Conservation (phyloP, 257 asterid species). For the Lycium barbarum region DNA sequence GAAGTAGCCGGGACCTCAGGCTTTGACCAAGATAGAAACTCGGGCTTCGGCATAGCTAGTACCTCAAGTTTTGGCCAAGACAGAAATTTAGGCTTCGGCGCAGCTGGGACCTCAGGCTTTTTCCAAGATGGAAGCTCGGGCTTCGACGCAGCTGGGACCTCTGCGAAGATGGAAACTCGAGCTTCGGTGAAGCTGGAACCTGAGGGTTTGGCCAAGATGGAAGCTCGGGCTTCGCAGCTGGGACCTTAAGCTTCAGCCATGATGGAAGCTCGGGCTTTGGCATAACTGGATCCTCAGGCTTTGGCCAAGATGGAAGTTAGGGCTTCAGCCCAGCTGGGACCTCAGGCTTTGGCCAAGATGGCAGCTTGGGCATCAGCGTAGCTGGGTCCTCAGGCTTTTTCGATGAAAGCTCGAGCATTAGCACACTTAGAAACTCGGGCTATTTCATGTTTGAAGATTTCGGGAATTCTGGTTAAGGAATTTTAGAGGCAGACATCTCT, state of each 20-base stretch:
- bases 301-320: neutral
- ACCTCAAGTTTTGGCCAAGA: neutral
- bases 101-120: neutral
- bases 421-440: neutral
- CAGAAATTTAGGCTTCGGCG: neutral
- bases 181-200: neutral
- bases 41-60: too few relatives aligned
- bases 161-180: neutral
- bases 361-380: too few relatives aligned
- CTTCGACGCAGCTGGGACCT: neutral
- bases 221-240: too few relatives aligned
- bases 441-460: conserved; percentile 22
- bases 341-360: too few relatives aligned
- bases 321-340: neutral
- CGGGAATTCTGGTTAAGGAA: conserved; percentile 7
- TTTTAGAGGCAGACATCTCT: neutral
- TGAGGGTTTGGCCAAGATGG: too few relatives aligned
- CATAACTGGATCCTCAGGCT: neutral
- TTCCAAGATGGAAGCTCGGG: neutral
- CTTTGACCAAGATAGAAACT: neutral
- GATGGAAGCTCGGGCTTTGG: neutral
- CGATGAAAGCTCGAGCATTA: neutral
- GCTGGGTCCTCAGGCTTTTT: too few relatives aligned
- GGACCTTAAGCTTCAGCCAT: neutral
- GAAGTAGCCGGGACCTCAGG: neutral